Evolutionary conservation across 2,329 filamentous ascomycete genomes (phyloP).

Genomic region (Penicillium hesseltinei): DNA sequence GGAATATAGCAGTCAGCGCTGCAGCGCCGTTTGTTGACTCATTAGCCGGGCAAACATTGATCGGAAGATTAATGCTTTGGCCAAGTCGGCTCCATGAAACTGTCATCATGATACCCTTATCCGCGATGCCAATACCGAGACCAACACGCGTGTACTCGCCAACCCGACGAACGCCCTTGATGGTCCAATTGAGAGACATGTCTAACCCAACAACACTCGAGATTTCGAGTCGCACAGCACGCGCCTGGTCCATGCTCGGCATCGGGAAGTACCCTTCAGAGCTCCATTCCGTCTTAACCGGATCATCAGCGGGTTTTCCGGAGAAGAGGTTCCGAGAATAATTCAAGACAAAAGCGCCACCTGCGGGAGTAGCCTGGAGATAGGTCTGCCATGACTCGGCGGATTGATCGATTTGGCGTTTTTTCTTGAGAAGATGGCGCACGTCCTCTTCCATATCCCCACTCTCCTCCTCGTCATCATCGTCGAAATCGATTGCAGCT

Average conservation of each 20-base stretch:
- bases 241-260: slow-evolving; percentile 27
- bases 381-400: slow-evolving; percentile 37
- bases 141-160: slow-evolving; percentile 41
- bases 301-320: slow-evolving; percentile 32
- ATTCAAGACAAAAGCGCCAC: slow-evolving; percentile 30
- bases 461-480: slow-evolving; percentile 25
- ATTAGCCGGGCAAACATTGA: slow-evolving; percentile 37
- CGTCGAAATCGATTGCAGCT: slow-evolving; percentile 20
- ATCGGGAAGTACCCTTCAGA: slow-evolving; percentile 40
- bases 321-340: slow-evolving; percentile 42
- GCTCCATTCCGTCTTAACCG: slow-evolving; percentile 41
- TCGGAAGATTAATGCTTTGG: slow-evolving; percentile 41
- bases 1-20: slow-evolving; percentile 36
- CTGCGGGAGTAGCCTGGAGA: slow-evolving; percentile 30
- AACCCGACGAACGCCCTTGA: slow-evolving; percentile 39
- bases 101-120: slow-evolving; percentile 38
- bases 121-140: slow-evolving; percentile 39
- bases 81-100: slow-evolving; percentile 43
- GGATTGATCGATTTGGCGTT: slow-evolving; percentile 21
- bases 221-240: slow-evolving; percentile 38
- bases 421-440: slow-evolving; percentile 10
- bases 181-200: slow-evolving; percentile 33
- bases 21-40: slow-evolving; percentile 36
- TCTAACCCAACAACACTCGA: slow-evolving; percentile 27
- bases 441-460: slow-evolving; percentile 19